Evolutionary conservation across 805 yeast species (phyloP), one percentile per base, ranked within the genome.

Genomic region (Hermanozyma aechmeae): DNA sequence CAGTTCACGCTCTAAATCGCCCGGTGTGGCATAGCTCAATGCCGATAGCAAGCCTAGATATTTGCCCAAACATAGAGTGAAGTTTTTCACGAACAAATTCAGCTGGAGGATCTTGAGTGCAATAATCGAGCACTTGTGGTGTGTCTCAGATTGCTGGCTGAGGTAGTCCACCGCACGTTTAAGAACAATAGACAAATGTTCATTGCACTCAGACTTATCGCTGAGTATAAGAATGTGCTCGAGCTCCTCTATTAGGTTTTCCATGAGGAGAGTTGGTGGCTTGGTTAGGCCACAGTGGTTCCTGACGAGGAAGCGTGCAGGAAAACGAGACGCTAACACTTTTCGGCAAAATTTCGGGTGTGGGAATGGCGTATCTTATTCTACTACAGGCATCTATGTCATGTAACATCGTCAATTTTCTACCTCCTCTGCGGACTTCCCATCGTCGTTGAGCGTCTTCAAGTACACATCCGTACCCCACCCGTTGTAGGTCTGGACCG

Each of bases 401-500:
- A n/a, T n/a, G n/a, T n/a, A n/a, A n/a, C n/a, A n/a, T n/a, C n/a
- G n/a, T n/a, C n/a, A n/a, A n/a, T n/a, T n/a, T n/a, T n/a, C n/a
- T n/a, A n/a, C n/a, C n/a, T n/a, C n/a, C n/a, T n/a, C n/a, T n/a
- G n/a, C n/a, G n/a, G n/a, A n/a, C n/a, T n/a, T n/a, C n/a, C n/a
- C n/a, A n/a, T n/a, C n/a, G n/a, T n/a, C n/a, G n/a, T n/a, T n/a
- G n/a, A n/a, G n/a, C n/a, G 63, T 57, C 43, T 63, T 69, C 25
- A 80, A 57, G 46, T 81, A 80, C 6, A 76, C 85, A 41, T 79
- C 86, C 0, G 89, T 79, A 3, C 95, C 95, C 66, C 76, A 67
- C 2, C 92, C 89, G 53, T 70, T 70, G 34, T 79, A 66, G 27
- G 79, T 73, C 48, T 81, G 85, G 16, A 83, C 61, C 34, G 74